phyloP scores from a whole-genome alignment of 2,329 filamentous ascomycete genomes.

The Zalaria sp. region DNA sequence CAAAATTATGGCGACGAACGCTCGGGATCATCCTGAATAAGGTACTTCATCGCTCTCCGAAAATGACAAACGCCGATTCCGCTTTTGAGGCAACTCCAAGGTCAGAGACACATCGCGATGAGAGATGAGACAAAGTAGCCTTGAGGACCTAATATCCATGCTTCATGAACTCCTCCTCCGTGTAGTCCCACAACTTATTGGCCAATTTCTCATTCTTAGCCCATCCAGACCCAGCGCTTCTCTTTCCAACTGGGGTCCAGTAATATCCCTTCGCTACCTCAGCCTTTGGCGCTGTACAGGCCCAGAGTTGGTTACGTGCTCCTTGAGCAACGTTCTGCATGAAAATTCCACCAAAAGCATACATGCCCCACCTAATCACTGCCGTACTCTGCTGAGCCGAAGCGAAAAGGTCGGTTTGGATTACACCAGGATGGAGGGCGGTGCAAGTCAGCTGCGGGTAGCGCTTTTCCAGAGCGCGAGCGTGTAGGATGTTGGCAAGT shows the following conservation, averaged over 20 bases:
- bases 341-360: constrained; percentile 12
- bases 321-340: constrained; percentile 14
- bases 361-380: constrained; percentile 13
- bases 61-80: too few relatives aligned
- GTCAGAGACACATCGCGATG: too few relatives aligned
- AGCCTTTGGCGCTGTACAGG: constrained; percentile 18
- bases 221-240: constrained; percentile 9
- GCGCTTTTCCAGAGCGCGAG: constrained; percentile 24
- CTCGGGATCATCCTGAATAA: too few relatives aligned
- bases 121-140: too few relatives aligned
- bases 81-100: too few relatives aligned
- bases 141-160: constrained; percentile 4
- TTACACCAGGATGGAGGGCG: constrained; percentile 35
- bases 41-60: too few relatives aligned
- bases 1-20: too few relatives aligned
- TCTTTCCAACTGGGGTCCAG: constrained; percentile 26
- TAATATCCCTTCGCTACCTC: constrained; percentile 27
- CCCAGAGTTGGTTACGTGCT: constrained; percentile 29
- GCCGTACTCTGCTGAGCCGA: constrained; percentile 10
- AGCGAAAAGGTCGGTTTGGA: constrained; percentile 28
- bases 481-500: constrained; percentile 35
- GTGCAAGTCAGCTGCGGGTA: constrained; percentile 32
- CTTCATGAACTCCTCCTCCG: constrained; percentile 9
- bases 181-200: constrained; percentile 24
- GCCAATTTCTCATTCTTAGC: constrained; percentile 15